Base-by-base conservation (phyloP, 1,284 basidiomycete species). In the Boletus sp. region DNA sequence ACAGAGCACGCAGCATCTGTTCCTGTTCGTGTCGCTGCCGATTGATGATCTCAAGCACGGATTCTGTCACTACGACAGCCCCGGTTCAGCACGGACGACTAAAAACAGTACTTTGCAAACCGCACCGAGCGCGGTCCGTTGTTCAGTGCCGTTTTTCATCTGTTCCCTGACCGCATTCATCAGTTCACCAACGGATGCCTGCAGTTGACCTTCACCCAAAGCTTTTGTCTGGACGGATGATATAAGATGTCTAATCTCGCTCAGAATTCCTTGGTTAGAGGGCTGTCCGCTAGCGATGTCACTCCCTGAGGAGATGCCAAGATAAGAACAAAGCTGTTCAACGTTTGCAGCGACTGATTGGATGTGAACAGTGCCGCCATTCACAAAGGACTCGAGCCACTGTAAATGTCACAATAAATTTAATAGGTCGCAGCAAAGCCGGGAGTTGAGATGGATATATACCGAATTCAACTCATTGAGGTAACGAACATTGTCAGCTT, bases 331-430 rank as follows among this genome's bases (percentile, higher is more conserved):
- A 17, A 91, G 70, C 20, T 76, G 73, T 35, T 85, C 78, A 1
- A 91, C 70, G 37, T 77, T 77, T 17, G 70, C 69, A 8, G 80
- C 76, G 29, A 91, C 73, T 23, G 68, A 68, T 57, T 84, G 78
- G 23, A 89, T 81, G 52, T 91, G 84, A 14, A 75, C 74, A 0
- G 83, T 82, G 8, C 84, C 82, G 45, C 83, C 82, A 38, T 80
- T 79, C 33, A 91, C 86, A 61, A 91, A 91, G 3, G 81, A 72
- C 56, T 91, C 88, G 25, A 93, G 74, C 90, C 90, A 93, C 85
- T 88, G 39, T 4, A 20, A n/a, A 48, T 8, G 34, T 43, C 20
- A 14, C 2, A 20, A 40, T 25, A 29, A 12, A 44, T 26, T 48
- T 6, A 22, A 33, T 33, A n/a, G 9, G 30, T 27, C 14, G 6